A percentile compares a stretch with the other conserved stretches of the same genome.
phyloP scores from a whole-genome alignment of 1,284 basidiomycete species.

The Pisolithus thermaeus region DNA sequence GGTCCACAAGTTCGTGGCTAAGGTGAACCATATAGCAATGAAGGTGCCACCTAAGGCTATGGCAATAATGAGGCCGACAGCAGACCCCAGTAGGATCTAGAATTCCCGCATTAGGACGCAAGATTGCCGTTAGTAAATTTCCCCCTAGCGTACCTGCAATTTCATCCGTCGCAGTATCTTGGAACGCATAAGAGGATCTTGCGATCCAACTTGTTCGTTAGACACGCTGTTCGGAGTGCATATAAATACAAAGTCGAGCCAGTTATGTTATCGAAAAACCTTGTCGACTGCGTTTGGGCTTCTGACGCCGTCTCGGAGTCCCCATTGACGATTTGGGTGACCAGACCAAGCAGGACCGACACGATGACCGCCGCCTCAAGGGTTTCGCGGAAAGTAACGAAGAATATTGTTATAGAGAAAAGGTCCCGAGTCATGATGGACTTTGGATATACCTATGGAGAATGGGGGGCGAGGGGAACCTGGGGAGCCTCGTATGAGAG shows the following conservation, averaged over 20 bases:
- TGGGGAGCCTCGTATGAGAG: too few relatives aligned
- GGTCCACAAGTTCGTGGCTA: conserved; percentile 65
- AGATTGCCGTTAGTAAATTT: background rate
- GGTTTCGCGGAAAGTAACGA: conserved; percentile 87
- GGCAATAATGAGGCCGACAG: conserved; percentile 70
- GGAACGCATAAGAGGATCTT: conserved; percentile 13
- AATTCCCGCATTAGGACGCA: background rate
- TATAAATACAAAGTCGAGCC: background rate
- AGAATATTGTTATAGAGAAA: conserved; percentile 80
- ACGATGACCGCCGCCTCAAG: conserved; percentile 87
- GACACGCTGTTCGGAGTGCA: conserved; percentile 19
- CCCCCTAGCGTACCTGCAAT: conserved; percentile 42
- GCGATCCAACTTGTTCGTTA: conserved; percentile 6
- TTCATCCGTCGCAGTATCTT: conserved; percentile 57
- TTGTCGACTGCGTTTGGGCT: background rate
- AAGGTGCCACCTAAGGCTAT: conserved; percentile 74
- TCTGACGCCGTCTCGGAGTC: conserved; percentile 24
- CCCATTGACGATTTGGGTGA: conserved; percentile 67
- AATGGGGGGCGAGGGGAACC: too few relatives aligned
- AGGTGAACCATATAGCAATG: conserved; percentile 78
- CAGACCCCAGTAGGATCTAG: conserved; percentile 80
- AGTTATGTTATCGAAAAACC: background rate
- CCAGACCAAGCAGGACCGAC: conserved; percentile 80
- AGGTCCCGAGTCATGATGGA: conserved; percentile 39
- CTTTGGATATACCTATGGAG: too few relatives aligned